phyloP scores from a whole-genome alignment of 1,284 basidiomycete species.

The Ustilago hordei region DNA sequence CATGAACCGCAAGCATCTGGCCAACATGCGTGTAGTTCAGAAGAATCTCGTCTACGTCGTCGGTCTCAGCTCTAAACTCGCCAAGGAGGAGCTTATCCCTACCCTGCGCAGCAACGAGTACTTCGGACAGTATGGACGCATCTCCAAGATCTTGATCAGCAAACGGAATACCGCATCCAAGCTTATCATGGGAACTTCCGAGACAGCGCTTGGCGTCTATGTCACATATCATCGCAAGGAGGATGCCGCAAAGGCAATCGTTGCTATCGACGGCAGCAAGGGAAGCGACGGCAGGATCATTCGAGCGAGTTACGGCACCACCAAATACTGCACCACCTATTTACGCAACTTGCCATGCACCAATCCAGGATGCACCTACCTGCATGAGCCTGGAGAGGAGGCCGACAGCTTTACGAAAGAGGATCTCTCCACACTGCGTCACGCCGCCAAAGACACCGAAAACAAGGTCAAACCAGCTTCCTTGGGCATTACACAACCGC shows the following conservation, averaged over 20 bases:
- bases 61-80: constrained; percentile 89
- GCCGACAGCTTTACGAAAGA: constrained; percentile 81
- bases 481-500: constrained; percentile 46
- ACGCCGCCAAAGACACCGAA: constrained; percentile 68
- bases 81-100: constrained; percentile 96
- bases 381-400: constrained; percentile 98
- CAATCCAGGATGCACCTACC: constrained; percentile 89
- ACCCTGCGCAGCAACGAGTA: constrained; percentile 95
- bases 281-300: constrained; percentile 72
- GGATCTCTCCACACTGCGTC: constrained; percentile 66
- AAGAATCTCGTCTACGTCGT: constrained; percentile 96
- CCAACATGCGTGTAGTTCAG: constrained; percentile 95
- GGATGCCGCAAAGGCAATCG: constrained; percentile 92
- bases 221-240: constrained; percentile 95
- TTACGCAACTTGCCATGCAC: constrained; percentile 87
- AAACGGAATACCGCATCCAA: constrained; percentile 84
- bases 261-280: constrained; percentile 87
- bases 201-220: constrained; percentile 88
- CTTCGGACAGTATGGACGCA: constrained; percentile 98
- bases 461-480: constrained; percentile 65
- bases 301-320: constrained; percentile 94
- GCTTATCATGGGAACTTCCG: constrained; percentile 72
- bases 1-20: constrained; percentile 85
- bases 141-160: constrained; percentile 92
- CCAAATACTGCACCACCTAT: constrained; percentile 97